Conservation (phyloP, 768 basidiomycete genomes). For the Naganishia kalamii region DNA sequence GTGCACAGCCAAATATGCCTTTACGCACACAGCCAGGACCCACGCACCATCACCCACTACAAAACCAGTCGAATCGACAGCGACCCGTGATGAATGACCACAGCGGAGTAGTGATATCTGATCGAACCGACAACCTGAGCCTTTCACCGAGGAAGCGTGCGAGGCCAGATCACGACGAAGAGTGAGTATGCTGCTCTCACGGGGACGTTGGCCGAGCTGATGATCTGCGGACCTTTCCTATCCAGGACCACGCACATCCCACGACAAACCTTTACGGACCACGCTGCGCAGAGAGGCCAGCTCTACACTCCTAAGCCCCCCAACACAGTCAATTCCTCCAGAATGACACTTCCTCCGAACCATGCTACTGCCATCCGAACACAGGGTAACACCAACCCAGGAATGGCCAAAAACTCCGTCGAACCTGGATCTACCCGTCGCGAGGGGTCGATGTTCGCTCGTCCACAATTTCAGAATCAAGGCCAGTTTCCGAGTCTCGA, state of each 20-base stretch:
- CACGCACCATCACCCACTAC: not conserved
- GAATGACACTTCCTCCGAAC: not conserved
- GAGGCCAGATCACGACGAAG: conserved; percentile 1
- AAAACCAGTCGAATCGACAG: not conserved
- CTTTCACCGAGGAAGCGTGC: conserved; percentile 5
- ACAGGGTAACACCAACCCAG: not conserved
- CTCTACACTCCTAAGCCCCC: not conserved
- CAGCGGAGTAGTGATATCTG: not conserved
- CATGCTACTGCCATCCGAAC: not conserved
- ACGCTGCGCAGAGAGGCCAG: not conserved
- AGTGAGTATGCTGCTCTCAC: not conserved
- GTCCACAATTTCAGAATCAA: not conserved
- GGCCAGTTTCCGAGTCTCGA: not conserved
- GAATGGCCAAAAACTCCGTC: no score
- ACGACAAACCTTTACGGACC: not conserved
- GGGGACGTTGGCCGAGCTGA: not conserved
- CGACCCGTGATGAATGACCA: not conserved
- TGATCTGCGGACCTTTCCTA: not conserved
- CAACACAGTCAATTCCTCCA: conserved; percentile 2
- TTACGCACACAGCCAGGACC: not conserved
- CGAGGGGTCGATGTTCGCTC: not conserved
- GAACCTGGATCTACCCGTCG: not conserved
- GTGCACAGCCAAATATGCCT: not conserved
- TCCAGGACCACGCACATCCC: not conserved
- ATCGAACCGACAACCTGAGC: not conserved